Base-by-base conservation (phyloP, 1,284 basidiomycete species). In the Boletus semigastroideus region DNA sequence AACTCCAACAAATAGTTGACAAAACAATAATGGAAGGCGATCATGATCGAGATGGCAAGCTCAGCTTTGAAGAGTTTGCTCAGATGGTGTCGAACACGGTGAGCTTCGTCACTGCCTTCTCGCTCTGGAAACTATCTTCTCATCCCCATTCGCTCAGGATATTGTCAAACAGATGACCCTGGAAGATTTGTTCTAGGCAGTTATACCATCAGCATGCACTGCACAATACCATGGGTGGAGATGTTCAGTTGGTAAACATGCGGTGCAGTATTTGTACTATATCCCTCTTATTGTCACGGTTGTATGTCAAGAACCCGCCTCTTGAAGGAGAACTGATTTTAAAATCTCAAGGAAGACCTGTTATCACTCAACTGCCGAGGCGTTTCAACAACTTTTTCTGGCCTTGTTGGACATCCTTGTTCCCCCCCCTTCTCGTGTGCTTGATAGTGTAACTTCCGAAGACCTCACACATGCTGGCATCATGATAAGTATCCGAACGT, bases 11-110 rank as follows among this genome's bases (percentile, higher is more conserved):
- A 73, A 99, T 99, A 59, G 97, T 99, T 11, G 97, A 99, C 74
- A 99, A 99, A 79, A 99, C 96, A 16, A 99, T 99, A 70, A 96
- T 99, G 93, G 96, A 99, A 74, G 96, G 95, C 16, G 96, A 99
- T 70, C 91, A 93, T 70, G 94, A 99, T 67, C 94, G 92, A 10
- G 97, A 99, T 70, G 96, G 96, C 31, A 98, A 96, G 72, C 80
- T 99, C 56, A 92, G 85, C 71, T 98, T 99, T 65, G 93, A 97
- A 53, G 96, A 99, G 74, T 99, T 99, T 69, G 84, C 94, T 22
- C 81, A 86, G 60, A 98, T 98, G 87, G 96, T 99, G 25, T 92
- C 94, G 33, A 97, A 94, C 72, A 99, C 96, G 61, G 93, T 91
- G 54, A 58, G 84, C 70, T 25, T 39, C 30, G 30, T 42, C 17